Percentiles rank a stretch among this genome's conserved stretches.
Evolutionary conservation across 164 flowering plant genomes (phyloP).

Genomic region (Macadamia tetraphylla): DNA sequence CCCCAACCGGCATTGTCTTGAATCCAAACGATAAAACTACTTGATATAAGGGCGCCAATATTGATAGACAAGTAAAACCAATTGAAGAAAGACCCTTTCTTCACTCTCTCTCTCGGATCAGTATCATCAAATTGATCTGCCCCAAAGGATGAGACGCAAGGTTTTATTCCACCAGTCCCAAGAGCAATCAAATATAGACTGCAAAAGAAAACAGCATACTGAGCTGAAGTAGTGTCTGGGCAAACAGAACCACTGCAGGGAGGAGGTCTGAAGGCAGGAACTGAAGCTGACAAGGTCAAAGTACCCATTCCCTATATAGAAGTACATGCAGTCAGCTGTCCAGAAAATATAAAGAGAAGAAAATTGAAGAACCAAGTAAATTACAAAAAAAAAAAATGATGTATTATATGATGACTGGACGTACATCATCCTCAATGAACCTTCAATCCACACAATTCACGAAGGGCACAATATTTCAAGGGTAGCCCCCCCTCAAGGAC

Average conservation of each 20-base stretch:
- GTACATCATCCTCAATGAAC: neutral
- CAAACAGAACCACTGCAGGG: conserved; percentile 54
- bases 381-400: neutral
- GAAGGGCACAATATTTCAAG: neutral
- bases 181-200: conserved; percentile 84
- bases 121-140: conserved; percentile 94
- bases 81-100: conserved; percentile 82
- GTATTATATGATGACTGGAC: neutral
- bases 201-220: conserved; percentile 58
- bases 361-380: neutral
- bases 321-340: neutral
- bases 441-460: neutral
- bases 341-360: neutral
- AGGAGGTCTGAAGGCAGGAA: conserved; percentile 62
- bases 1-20: conserved; percentile 94
- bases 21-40: conserved; percentile 69
- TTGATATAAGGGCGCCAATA: conserved; percentile 78
- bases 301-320: conserved; percentile 69
- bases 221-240: conserved; percentile 62
- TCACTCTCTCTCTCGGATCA: conserved; percentile 60
- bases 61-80: conserved; percentile 90
- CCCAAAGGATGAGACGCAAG: conserved; percentile 89
- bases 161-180: conserved; percentile 87
- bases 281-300: conserved; percentile 73
- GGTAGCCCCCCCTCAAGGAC: neutral